Evolutionary conservation across 768 basidiomycete genomes (phyloP).

Genomic region (Leccinum longicurvipes): DNA sequence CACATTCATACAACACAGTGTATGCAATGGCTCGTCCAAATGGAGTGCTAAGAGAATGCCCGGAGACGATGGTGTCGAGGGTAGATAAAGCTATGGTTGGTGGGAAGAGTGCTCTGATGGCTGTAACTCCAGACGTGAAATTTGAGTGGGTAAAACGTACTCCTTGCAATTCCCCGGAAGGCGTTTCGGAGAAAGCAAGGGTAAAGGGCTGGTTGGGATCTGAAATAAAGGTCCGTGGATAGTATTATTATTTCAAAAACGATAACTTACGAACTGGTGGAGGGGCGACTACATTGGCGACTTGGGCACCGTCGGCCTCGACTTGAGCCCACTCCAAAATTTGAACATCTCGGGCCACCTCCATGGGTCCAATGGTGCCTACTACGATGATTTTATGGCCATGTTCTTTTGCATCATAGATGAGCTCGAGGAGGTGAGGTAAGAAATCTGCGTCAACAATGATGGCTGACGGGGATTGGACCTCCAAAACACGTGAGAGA

Average conservation of each 20-base stretch:
- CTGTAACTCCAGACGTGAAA: constrained; percentile 85
- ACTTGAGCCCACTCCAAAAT: constrained; percentile 68
- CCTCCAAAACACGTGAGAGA: constrained; percentile 61
- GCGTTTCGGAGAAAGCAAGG: constrained; percentile 57
- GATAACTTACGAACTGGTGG: constrained; percentile 50
- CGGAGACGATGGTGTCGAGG: constrained; percentile 76
- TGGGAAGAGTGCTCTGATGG: constrained; percentile 72
- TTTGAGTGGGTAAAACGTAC: constrained; percentile 79
- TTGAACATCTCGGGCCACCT: constrained; percentile 49
- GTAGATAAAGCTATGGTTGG: constrained; percentile 62
- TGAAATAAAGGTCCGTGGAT: constrained; percentile 2
- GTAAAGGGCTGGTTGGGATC: constrained; percentile 59
- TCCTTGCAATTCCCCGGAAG: constrained; percentile 53
- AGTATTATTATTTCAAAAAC: neutral
- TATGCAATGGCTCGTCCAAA: constrained; percentile 81
- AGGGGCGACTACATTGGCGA: constrained; percentile 40
- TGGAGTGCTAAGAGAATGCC: constrained; percentile 67
- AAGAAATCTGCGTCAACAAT: constrained; percentile 68
- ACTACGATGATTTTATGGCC: constrained; percentile 67
- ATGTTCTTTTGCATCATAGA: constrained; percentile 57
- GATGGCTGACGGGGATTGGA: constrained; percentile 68
- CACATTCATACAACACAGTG: constrained; percentile 71
- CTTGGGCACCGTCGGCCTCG: constrained; percentile 60
- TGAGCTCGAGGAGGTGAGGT: constrained; percentile 64
- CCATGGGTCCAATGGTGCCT: constrained; percentile 48